Conservation (phyloP, 2,329 filamentous ascomycete species). For the Tolypocladium nubicola region DNA sequence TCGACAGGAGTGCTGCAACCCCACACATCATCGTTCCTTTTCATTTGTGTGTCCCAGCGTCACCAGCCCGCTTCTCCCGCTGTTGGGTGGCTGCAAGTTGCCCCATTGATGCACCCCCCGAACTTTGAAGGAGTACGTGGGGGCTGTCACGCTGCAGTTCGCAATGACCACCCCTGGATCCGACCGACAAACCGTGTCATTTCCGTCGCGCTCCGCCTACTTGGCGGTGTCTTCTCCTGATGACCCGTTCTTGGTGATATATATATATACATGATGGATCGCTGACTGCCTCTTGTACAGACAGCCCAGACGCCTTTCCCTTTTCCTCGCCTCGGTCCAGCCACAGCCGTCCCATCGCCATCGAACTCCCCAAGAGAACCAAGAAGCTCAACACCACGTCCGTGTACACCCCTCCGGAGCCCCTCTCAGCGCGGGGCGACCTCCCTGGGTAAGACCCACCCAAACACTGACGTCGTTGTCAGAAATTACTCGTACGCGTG, state of each 20-base stretch:
- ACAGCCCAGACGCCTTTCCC: constrained; percentile 3
- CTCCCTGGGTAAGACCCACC: constrained; percentile 38
- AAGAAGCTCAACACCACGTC: constrained; percentile 29
- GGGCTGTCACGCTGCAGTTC: constrained; percentile 1
- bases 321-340: constrained; percentile 7
- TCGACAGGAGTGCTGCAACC: background rate
- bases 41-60: background rate
- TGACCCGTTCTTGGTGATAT: background rate
- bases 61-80: background rate
- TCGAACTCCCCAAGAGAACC: constrained; percentile 31
- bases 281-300: background rate
- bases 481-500: background rate
- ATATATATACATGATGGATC: background rate
- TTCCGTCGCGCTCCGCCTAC: background rate
- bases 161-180: background rate
- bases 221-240: background rate
- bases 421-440: constrained; percentile 48
- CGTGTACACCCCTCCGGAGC: constrained; percentile 33
- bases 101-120: no score
- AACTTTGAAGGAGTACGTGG: background rate
- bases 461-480: background rate
- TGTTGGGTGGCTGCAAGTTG: no score
- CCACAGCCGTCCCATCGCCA: constrained; percentile 40
- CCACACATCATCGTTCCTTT: background rate
- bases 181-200: background rate